Conservation (phyloP, 2,329 filamentous ascomycete genomes). For the Phialocephala subalpina region DNA sequence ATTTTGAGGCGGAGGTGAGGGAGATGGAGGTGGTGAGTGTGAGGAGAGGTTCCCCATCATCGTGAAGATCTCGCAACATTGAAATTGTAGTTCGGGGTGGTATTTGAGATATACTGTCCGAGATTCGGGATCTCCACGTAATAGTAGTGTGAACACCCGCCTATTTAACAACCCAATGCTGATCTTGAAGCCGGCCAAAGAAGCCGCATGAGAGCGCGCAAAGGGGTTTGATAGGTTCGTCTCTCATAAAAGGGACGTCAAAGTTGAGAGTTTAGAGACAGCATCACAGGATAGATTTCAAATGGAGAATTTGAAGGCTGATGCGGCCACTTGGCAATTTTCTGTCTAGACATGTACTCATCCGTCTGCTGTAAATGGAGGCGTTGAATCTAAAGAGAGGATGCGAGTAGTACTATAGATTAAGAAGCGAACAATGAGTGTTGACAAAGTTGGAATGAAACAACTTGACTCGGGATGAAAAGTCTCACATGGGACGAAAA, state of each 20-base stretch:
- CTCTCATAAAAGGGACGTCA: neutral
- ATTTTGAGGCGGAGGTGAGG: neutral
- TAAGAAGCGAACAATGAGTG: too few species aligned
- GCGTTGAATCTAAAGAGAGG: too few species aligned
- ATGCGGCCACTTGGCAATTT: too few species aligned
- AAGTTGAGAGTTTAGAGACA: too few species aligned
- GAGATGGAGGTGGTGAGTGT: neutral
- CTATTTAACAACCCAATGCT: slow-evolving; percentile 2
- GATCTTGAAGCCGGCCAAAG: neutral
- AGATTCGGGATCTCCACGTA: slow-evolving; percentile 1
- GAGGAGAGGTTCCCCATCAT: neutral
- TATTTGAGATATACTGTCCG: neutral
- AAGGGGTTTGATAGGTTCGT: neutral
- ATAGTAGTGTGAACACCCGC: neutral
- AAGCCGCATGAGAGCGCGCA: neutral
- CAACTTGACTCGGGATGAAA: too few species aligned
- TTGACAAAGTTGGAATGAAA: too few species aligned
- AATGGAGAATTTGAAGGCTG: too few species aligned
- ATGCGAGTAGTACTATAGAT: too few species aligned
- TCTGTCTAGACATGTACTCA: too few species aligned
- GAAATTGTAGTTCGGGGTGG: neutral
- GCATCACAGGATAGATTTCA: too few species aligned
- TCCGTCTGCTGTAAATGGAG: too few species aligned
- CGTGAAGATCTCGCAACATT: neutral
- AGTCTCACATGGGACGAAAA: neutral